Evolutionary conservation across 768 basidiomycete species (phyloP), one percentile per base, ranked within the genome.

Genomic region (Rubroboletus pulcherrimus): DNA sequence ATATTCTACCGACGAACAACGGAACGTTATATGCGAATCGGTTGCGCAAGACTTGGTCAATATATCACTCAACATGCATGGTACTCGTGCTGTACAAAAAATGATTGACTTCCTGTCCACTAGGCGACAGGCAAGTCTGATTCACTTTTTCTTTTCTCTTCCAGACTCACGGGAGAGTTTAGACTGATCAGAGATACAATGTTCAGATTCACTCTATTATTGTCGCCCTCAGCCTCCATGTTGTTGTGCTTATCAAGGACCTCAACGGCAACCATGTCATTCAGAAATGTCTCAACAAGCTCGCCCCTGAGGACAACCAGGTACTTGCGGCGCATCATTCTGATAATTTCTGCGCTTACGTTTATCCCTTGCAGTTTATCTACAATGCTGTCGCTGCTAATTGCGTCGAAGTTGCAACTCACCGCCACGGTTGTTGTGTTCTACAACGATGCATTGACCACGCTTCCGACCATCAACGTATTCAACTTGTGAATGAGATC

Each of bases 51-150:
- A 99, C 64, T 82, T 99, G 48, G 97, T 99, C 66, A 93, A 89
- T 69, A 98, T 99, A 67, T 97, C 94, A 34, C 79, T 99, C 59
- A 99, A 99, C 75, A 99, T 99, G 97, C 97, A 99, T 73, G 97
- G 97, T 33, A 99, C 97, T 33, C 87, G 97, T 58, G 97, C 97
- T 29, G 97, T 98, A 55, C 97, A 99, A 78, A 98, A 98, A 78
- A 98, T 98, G 96, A 97, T 99, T 60, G 97, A 99, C 73, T 98
- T 97, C 79, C 76, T 99, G 68, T 96, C 95, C 21, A 93, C 92
- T 51, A 86, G 91, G 65, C 79, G 97, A 68, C 93, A 94, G 89
- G 91, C 78, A 77, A 82, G 87, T 83, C 59, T 57, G 46, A 53
- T 66, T 60, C 63, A 49, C 55, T 59, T 63, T 53, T 47, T 62